Evolutionary conservation across 148 eudicot genomes (phyloP).

Genomic region (Cornus kousa): DNA sequence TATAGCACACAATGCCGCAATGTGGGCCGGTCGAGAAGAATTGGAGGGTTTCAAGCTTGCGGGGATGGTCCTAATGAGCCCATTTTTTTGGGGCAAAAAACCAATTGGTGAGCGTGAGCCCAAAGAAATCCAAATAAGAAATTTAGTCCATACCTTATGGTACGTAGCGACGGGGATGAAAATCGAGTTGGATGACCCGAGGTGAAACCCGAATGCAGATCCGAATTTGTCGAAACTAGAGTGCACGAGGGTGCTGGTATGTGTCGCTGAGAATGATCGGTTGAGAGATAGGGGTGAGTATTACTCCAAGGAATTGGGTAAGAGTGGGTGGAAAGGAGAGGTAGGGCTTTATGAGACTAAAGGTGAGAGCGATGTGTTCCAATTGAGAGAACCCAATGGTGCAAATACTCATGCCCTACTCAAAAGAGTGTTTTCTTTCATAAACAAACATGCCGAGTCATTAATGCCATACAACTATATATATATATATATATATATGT

Average conservation of each 20-base stretch:
- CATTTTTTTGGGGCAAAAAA: slow-evolving; percentile 22
- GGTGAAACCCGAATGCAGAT: slow-evolving; percentile 32
- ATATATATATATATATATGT: too few species aligned
- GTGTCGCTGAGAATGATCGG: slow-evolving; percentile 30
- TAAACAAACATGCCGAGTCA: too few species aligned
- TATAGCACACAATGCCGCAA: slow-evolving; percentile 39
- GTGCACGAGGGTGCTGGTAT: slow-evolving; percentile 29
- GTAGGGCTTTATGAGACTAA: slow-evolving; percentile 29
- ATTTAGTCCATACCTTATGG: slow-evolving; percentile 9
- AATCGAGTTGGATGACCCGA: slow-evolving; percentile 26
- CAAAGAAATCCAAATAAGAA: background rate
- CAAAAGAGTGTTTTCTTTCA: background rate
- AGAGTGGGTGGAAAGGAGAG: slow-evolving; percentile 32
- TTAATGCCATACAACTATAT: too few species aligned
- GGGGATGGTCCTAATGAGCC: slow-evolving; percentile 37
- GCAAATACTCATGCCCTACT: background rate
- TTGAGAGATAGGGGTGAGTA: slow-evolving; percentile 20
- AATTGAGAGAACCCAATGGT: slow-evolving; percentile 13
- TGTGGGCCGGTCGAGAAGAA: slow-evolving; percentile 19
- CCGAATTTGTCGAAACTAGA: slow-evolving; percentile 27
- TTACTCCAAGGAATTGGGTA: slow-evolving; percentile 21
- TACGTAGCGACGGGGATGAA: slow-evolving; percentile 12
- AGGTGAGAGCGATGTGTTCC: slow-evolving; percentile 41
- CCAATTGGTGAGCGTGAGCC: background rate
- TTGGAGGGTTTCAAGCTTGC: background rate